Evolutionary conservation across 129 eudicot species (phyloP).

Genomic region (Chrysanthemum lavandulifolium): DNA sequence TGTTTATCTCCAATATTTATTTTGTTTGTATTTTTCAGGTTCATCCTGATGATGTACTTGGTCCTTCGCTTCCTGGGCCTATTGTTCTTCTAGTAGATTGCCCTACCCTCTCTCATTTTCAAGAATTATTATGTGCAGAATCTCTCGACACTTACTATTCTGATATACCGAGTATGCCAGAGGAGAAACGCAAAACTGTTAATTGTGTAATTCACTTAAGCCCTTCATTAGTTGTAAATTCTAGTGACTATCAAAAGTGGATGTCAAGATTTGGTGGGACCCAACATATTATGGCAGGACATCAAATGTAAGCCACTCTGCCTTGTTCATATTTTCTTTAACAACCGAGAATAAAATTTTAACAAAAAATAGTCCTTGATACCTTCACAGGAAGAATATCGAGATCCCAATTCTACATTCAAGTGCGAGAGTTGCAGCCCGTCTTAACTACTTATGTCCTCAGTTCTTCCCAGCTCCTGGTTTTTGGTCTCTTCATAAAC

Average conservation of each 20-base stretch:
- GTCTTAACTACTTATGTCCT: conserved; percentile 83
- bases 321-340: neutral
- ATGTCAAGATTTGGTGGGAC: conserved; percentile 75
- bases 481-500: conserved; percentile 65
- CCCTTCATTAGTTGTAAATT: conserved; percentile 52
- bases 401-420: conserved; percentile 75
- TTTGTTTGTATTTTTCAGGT: conserved; percentile 41
- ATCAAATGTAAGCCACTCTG: conserved; percentile 55
- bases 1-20: neutral
- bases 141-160: conserved; percentile 52
- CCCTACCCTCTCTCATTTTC: conserved; percentile 70
- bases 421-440: conserved; percentile 78
- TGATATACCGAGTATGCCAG: conserved; percentile 39
- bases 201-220: conserved; percentile 87
- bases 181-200: conserved; percentile 51
- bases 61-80: conserved; percentile 87
- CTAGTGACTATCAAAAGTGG: conserved; percentile 66
- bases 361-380: neutral
- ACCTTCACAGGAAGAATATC: conserved; percentile 63
- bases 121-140: conserved; percentile 45
- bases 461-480: conserved; percentile 96
- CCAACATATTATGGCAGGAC: conserved; percentile 89
- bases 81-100: conserved; percentile 81
- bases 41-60: conserved; percentile 86
- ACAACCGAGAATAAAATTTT: neutral